Evolutionary conservation across 352 stramenopile genomes (phyloP), one percentile per base, ranked within the genome.

Genomic region (Phytophthora tubulina): DNA sequence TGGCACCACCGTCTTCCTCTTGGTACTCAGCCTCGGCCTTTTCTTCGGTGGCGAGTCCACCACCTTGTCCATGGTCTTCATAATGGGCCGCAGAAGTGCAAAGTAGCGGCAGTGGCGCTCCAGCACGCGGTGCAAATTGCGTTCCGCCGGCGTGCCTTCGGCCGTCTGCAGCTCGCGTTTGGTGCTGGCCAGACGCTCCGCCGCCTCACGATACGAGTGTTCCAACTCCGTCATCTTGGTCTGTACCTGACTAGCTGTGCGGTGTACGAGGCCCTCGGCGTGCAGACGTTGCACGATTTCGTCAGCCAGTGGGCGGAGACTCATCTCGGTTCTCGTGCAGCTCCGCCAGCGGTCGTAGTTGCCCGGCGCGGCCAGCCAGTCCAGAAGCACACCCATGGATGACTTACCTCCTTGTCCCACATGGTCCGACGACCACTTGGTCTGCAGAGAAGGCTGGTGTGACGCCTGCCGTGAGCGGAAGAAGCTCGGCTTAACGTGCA

Each of bases 381-480:
- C 79, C 35, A 89, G 67, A 33, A 89, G 41, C n/a, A 89, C 67
- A 10, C 74, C 73, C 66, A 88, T 82, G 27, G 81, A 88, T 2
- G 78, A 85, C 60, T 82, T 81, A 10, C 77, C 67, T 9, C 71
- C 66, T 1, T 38, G n/a, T 1, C 46, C 61, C 33, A 61, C 41
- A 63, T 79, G 69, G 59, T 84, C 76, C 17, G 66, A 67, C 15
- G 67, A 55, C 76, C 76, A 84, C 30, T 66, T 70, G 35, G 42
- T 57, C 14, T 49, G 46, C 45, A 49, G 21, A 27, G 21, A 27
- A 27, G 21, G 53, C 44, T 53, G 53, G 36, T 58, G 60, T 5
- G 50, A 11, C 33, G 70, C 50, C 62, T 57, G 64, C 39, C 70
- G 70, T 65, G 64, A 48, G 2, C 70, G 70, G 39, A 77, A 66